Base-by-base conservation (phyloP, 2,329 filamentous ascomycete species). In the Triangularia verruculosa region DNA sequence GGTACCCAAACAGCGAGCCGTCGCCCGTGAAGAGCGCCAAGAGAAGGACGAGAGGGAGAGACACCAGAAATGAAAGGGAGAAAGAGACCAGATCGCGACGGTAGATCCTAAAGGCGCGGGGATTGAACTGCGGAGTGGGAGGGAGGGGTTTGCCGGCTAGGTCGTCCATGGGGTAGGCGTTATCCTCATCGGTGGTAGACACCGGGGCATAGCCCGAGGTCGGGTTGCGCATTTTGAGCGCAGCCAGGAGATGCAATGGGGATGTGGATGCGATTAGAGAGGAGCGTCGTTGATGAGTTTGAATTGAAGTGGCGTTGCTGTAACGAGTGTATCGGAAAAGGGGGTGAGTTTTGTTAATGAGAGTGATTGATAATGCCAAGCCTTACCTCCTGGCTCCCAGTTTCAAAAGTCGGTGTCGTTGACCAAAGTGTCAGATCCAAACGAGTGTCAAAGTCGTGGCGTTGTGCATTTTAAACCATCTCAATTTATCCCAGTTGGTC, bases 201-300 rank as follows among this genome's bases (percentile, higher is more conserved):
- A 58, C 53, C 3, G 59, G 59, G 32, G 59, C 59, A 28, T 64
- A 61, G n/a, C 57, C 32, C 34, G 32, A 32, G 5, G 57, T 30
- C 15, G 59, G 59, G 59, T 34, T 28, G 22, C 56, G 56, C 56
- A 58, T 58, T 43, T 47, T 47, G 15, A 7, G 6, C 13, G 11
- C 9, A n/a, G n/a, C n/a, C n/a, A n/a, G n/a, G n/a, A n/a, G n/a
- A n/a, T n/a, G n/a, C n/a, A n/a, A n/a, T n/a, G n/a, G n/a, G n/a
- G n/a, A n/a, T n/a, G n/a, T n/a, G n/a, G n/a, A n/a, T 34, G 30
- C 13, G 11, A 12, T 9, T 12, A 34, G 9, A 34, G 17, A 39
- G 17, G 34, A 39, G 34, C n/a, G n/a, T n/a, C n/a, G n/a, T n/a
- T n/a, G n/a, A n/a, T n/a, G n/a, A n/a, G n/a, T n/a, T n/a, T n/a